A percentile compares a stretch with the other conserved stretches of the same genome.
phyloP scores from a whole-genome alignment of 192 early-diverging fungal species.

The Blastocladiella britannica region DNA sequence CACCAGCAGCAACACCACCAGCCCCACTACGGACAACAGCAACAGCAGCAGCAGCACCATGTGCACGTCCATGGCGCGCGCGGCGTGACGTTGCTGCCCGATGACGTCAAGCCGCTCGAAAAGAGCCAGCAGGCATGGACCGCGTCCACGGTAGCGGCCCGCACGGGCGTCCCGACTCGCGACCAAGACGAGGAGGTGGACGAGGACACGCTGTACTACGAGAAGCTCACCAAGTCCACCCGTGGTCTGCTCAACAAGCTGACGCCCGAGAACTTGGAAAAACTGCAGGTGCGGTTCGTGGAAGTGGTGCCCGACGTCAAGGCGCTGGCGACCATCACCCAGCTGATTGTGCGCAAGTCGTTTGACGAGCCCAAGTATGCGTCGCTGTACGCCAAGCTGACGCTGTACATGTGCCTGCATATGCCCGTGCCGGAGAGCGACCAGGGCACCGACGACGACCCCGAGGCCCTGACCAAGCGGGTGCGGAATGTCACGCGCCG shows the following conservation, averaged over 20 bases:
- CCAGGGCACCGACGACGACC: background rate
- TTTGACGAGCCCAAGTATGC: background rate
- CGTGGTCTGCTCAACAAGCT: background rate
- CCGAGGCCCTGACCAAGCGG: background rate
- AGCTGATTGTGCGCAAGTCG: background rate
- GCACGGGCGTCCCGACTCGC: no score
- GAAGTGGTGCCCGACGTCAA: background rate
- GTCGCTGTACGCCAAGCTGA: background rate
- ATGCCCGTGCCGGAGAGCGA: background rate
- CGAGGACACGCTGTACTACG: background rate
- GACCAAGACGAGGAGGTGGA: background rate
- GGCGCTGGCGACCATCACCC: background rate
- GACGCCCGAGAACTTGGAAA: background rate
- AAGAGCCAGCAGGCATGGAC: background rate
- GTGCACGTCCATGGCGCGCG: no score
- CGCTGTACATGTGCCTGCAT: background rate
- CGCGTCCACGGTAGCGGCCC: background rate
- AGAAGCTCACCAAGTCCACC: background rate
- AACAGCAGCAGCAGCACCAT: slow-evolving; percentile 1
- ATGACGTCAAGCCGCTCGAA: background rate
- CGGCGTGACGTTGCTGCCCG: background rate
- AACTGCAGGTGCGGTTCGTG: background rate
- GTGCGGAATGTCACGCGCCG: background rate
- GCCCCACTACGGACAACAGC: no score
- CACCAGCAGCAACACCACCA: background rate